Percentiles rank a stretch among this genome's conserved stretches.
Evolutionary conservation across 129 eudicot species (phyloP).

Genomic region (Silybum marianum): DNA sequence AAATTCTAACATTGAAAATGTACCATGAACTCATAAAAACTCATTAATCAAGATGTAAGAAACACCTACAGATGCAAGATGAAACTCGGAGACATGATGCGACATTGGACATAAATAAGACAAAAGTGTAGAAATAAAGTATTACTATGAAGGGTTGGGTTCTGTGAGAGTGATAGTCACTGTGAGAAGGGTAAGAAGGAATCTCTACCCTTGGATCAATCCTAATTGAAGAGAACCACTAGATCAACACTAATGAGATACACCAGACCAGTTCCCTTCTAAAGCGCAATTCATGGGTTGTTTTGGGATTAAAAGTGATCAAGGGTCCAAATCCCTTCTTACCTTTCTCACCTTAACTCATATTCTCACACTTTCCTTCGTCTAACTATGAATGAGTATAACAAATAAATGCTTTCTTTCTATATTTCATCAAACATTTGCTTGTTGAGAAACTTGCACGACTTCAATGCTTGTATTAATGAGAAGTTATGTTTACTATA

Average conservation of each 20-base stretch:
- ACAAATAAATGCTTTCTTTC: background rate
- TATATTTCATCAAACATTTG: background rate
- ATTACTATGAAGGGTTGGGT: background rate
- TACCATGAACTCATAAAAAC: slow-evolving; percentile 20
- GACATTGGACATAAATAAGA: slow-evolving; percentile 1
- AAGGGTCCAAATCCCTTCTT: too few relatives aligned
- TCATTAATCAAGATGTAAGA: slow-evolving; percentile 9
- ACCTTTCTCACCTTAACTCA: too few relatives aligned
- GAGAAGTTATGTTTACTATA: background rate
- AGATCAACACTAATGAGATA: too few relatives aligned
- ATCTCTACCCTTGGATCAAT: too few relatives aligned
- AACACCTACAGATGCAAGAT: slow-evolving; percentile 11
- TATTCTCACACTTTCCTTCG: too few relatives aligned
- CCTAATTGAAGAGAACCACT: too few relatives aligned
- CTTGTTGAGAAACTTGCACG: slow-evolving; percentile 5
- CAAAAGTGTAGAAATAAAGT: slow-evolving; percentile 7
- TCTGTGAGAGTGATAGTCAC: too few relatives aligned
- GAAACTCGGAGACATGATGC: background rate
- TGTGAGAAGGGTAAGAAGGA: too few relatives aligned
- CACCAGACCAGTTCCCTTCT: too few relatives aligned
- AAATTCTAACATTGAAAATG: background rate
- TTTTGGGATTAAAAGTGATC: too few relatives aligned
- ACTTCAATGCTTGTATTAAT: background rate
- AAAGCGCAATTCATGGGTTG: too few relatives aligned
- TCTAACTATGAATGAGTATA: background rate